Evolutionary conservation across 805 yeast species (phyloP), one percentile per base, ranked within the genome.

Genomic region (Blastobotrys parvus): DNA sequence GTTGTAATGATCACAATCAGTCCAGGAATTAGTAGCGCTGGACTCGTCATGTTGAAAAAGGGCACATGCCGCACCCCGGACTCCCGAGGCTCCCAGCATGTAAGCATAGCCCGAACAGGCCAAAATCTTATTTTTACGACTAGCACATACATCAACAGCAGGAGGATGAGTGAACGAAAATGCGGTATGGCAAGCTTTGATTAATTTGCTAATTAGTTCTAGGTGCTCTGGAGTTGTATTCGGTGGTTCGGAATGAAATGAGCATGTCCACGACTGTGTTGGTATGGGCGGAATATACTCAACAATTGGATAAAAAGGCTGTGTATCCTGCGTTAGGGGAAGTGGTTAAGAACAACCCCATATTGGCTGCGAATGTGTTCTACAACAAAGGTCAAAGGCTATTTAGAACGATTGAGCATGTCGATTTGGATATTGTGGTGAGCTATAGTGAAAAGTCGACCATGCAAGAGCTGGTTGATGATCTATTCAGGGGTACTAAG

Each of bases 341-440:
- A 2, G 17, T 48, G 13, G 44, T 50, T 13, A 16, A 15, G 2
- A 32, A 40, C 6, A 38, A 45, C 15, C 43, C 49, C 6, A 16
- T 44, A 13, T 43, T 49, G 22, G 31, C 42, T 5, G 33, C 31
- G 22, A 40, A 40, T 18, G 38, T 43, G 16, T 38, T 37, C 23
- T n/a, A 17, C 21, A 15, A 41, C 10, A 39, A 35, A 21, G 16
- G 17, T 5, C 21, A 35, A 17, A 18, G 19, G 18, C 15, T 23
- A 35, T 25, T 41, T 16, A 13, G 44, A 17, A 13, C 40, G n/a
- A 22, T 41, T 3, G 25, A 7, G 35, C 13, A 8, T 33, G 35
- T 49, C 10, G 44, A 49, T 21, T 44, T 50, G 31, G 47, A 47
- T 23, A 25, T 22, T 2, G 29, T 50, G 4, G 55, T 50, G 16